phyloP scores from a whole-genome alignment of 202 grass and related monocot genomes.

The Saccharum hybrid region DNA sequence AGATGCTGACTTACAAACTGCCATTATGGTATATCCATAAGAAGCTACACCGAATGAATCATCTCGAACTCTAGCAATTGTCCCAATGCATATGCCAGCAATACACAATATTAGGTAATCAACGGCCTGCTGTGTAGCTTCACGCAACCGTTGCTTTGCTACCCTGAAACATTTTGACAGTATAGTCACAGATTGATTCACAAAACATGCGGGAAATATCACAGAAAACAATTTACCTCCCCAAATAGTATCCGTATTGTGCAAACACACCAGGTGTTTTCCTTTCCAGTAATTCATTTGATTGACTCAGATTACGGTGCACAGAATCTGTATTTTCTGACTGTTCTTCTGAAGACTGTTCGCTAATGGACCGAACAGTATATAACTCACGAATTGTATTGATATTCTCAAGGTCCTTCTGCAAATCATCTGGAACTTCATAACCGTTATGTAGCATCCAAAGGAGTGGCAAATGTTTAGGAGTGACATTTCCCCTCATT shows the following conservation, averaged over 20 bases:
- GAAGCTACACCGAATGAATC: conserved; percentile 62
- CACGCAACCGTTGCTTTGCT: conserved; percentile 71
- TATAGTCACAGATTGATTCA: conserved; percentile 40
- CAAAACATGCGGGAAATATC: conserved; percentile 22
- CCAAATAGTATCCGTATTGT: conserved; percentile 78
- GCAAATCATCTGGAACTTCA: conserved; percentile 67
- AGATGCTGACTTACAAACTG: conserved; percentile 73
- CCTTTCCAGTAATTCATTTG: conserved; percentile 56
- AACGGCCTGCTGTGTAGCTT: conserved; percentile 57
- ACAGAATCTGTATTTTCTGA: conserved; percentile 42
- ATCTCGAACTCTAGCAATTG: conserved; percentile 69
- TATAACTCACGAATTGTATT: conserved; percentile 48
- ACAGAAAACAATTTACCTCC: conserved; percentile 62
- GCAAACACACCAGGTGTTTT: conserved; percentile 64
- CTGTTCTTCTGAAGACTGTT: conserved; percentile 50
- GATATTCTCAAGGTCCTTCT: conserved; percentile 56
- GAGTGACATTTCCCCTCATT: conserved; percentile 50
- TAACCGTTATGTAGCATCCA: conserved; percentile 84
- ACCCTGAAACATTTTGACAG: conserved; percentile 60
- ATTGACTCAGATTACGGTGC: conserved; percentile 45
- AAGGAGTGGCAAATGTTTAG: conserved; percentile 64
- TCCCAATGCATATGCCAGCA: conserved; percentile 78
- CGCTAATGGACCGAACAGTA: conserved; percentile 45
- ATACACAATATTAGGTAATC: conserved; percentile 84
- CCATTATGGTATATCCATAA: conserved; percentile 80